Conservation (phyloP, 2,329 filamentous ascomycete genomes). For the Pseudogymnoascus sp. region DNA sequence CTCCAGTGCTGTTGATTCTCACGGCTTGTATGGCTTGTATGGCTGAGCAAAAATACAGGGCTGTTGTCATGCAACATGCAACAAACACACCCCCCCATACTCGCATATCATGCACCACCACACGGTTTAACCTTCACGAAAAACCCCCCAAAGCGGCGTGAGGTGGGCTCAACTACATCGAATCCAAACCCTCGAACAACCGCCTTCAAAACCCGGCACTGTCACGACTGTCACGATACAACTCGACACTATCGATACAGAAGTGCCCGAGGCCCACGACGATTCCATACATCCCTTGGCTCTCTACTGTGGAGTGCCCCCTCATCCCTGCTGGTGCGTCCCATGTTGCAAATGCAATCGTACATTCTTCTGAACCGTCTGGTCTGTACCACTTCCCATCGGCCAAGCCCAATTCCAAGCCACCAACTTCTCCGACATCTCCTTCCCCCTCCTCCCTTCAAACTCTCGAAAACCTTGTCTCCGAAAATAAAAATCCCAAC, state of each 20-base stretch:
- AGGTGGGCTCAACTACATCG: not conserved
- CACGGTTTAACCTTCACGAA: not conserved
- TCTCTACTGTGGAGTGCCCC: slow-evolving; percentile 2
- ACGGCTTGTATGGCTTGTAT: not conserved
- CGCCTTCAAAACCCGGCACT: slow-evolving; percentile 1
- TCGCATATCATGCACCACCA: not conserved
- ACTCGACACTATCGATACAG: not conserved
- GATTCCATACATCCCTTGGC: slow-evolving; percentile 2
- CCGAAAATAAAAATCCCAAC: not conserved
- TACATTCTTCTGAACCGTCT: slow-evolving; percentile 3
- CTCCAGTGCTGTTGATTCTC: not conserved
- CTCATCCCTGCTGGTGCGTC: slow-evolving; percentile 7
- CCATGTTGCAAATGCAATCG: slow-evolving; percentile 9
- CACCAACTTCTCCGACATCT: slow-evolving; percentile 6
- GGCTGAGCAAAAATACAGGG: not conserved
- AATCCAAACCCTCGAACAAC: slow-evolving; percentile 6
- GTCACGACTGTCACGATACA: not conserved
- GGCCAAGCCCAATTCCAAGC: slow-evolving; percentile 6
- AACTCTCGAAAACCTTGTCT: not conserved
- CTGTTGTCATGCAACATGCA: not conserved
- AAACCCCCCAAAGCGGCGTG: not conserved
- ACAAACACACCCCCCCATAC: not conserved
- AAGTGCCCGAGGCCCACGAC: slow-evolving; percentile 1
- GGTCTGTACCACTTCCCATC: slow-evolving; percentile 1
- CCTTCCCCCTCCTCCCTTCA: not conserved